A percentile compares a stretch with the other conserved stretches of the same genome.
These are phyloP conservation scores for Tetrapisispora pingtungensis DNA, from an alignment of 805 yeast genomes.

Conservation along the genomic window DNA sequence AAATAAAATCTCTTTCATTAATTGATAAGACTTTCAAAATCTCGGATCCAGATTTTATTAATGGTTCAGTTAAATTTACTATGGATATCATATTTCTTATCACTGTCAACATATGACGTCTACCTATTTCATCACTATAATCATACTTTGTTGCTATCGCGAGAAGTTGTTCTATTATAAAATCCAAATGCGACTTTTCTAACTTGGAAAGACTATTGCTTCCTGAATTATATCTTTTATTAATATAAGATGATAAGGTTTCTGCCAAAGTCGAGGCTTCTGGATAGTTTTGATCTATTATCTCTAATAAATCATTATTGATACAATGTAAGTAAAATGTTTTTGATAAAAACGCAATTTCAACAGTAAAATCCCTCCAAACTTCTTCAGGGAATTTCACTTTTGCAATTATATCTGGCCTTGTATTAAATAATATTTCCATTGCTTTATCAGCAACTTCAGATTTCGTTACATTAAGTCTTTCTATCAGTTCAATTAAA, in stretches of 20 bases:
- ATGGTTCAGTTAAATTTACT: slow-evolving; percentile 44
- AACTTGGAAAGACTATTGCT: slow-evolving; percentile 17
- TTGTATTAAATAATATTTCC: slow-evolving; percentile 46
- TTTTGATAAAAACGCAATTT: slow-evolving; percentile 62
- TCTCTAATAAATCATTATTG: slow-evolving; percentile 39
- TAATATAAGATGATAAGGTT: slow-evolving; percentile 46
- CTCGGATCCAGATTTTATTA: slow-evolving; percentile 47
- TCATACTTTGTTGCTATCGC: slow-evolving; percentile 62
- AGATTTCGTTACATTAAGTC: slow-evolving; percentile 60
- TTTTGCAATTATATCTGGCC: slow-evolving; percentile 52
- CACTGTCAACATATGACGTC: slow-evolving; percentile 60
- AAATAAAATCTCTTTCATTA: slow-evolving; percentile 74
- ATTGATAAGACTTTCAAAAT: slow-evolving; percentile 64
- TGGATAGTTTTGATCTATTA: slow-evolving; percentile 63
- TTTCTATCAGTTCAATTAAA: slow-evolving; percentile 58
- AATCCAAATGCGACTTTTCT: slow-evolving; percentile 54
- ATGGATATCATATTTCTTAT: slow-evolving; percentile 50
- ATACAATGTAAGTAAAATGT: slow-evolving; percentile 57
- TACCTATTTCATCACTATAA: slow-evolving; percentile 82
- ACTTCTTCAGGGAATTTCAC: slow-evolving; percentile 53
- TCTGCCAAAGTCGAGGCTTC: slow-evolving; percentile 66
- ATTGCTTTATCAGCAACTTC: slow-evolving; percentile 60
- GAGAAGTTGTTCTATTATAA: slow-evolving; percentile 64
- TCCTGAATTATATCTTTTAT: slow-evolving; percentile 30
- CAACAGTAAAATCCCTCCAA: slow-evolving; percentile 66